Percentiles rank a stretch among this genome's conserved stretches.
Evolutionary conservation across 2,329 filamentous ascomycete species (phyloP).

Genomic region (Tolypocladium endophyticum): DNA sequence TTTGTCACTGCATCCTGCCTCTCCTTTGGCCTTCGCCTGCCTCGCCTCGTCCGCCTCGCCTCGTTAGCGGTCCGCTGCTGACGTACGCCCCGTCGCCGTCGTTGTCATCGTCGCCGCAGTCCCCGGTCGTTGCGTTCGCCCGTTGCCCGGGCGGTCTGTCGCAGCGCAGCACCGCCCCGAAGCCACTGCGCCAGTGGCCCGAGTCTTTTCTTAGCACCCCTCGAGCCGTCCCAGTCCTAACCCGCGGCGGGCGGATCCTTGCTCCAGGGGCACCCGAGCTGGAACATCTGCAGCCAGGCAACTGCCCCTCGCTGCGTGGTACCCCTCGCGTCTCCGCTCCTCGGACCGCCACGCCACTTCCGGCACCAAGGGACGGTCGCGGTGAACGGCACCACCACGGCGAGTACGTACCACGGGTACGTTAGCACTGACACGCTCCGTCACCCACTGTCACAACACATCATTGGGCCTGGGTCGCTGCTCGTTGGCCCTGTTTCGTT

Average conservation of each 20-base stretch:
- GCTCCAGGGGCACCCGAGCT: not conserved
- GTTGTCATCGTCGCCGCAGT: not conserved
- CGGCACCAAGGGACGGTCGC: conserved; percentile 2
- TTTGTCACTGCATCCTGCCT: not conserved
- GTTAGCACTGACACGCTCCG: not conserved
- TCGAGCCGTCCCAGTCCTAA: not conserved
- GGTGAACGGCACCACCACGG: not conserved
- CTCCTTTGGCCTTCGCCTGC: not conserved
- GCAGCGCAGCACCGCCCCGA: not conserved
- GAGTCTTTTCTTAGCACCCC: not conserved
- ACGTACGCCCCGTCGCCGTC: not conserved
- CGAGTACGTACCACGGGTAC: not conserved
- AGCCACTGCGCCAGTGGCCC: not conserved
- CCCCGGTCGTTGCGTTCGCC: not conserved
- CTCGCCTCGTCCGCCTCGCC: not conserved
- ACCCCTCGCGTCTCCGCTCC: conserved; percentile 3
- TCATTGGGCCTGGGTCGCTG: not conserved
- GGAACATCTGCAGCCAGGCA: not conserved
- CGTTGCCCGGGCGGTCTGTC: not conserved
- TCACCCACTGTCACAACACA: not conserved
- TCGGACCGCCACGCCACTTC: conserved; percentile 9
- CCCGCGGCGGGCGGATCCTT: conserved; percentile 1
- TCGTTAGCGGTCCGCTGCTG: not conserved
- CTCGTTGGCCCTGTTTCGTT: not conserved
- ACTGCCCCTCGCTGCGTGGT: not conserved